These are phyloP conservation scores for Protomyces inundatus DNA, from an alignment of 1,139 yeast species.

Conservation along the genomic window DNA sequence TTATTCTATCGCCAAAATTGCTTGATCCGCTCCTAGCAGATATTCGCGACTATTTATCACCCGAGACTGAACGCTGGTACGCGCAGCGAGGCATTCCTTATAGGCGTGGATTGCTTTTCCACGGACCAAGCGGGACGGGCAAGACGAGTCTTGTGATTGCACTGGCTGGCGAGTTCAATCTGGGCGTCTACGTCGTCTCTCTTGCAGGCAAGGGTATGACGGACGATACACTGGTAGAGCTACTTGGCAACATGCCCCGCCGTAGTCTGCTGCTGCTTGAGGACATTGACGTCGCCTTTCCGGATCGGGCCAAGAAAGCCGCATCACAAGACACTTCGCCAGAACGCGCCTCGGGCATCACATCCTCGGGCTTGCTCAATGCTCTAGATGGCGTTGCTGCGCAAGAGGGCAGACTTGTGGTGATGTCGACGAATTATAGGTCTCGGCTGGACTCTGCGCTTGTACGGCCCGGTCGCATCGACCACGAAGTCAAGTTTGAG, in stretches of 20 bases:
- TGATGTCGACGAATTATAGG: conserved; percentile 98
- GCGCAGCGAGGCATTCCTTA: conserved; percentile 94
- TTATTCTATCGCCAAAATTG: conserved; percentile 71
- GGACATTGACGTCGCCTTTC: conserved; percentile 95
- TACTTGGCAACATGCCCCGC: conserved; percentile 94
- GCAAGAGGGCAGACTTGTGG: conserved; percentile 91
- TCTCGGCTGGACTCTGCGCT: conserved; percentile 74
- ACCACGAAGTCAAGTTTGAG: conserved; percentile 56
- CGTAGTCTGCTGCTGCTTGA: conserved; percentile 77
- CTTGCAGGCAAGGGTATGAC: conserved; percentile 85
- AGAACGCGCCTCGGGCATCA: conserved; percentile 59
- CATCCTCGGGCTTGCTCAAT: conserved; percentile 87
- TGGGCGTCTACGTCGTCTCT: conserved; percentile 87
- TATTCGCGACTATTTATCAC: conserved; percentile 67
- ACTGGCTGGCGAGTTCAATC: conserved; percentile 90
- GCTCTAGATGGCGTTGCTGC: conserved; percentile 98
- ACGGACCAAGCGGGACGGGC: conserved; percentile 98
- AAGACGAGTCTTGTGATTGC: conserved; percentile 95
- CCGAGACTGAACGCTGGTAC: conserved; percentile 72
- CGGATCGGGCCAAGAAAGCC: conserved; percentile 50
- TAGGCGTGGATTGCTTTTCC: conserved; percentile 85
- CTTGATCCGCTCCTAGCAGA: conserved; percentile 64
- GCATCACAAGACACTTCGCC: conserved; percentile 50
- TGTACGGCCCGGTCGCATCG: conserved; percentile 91
- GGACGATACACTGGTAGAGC: conserved; percentile 86